A percentile compares a stretch with the other conserved stretches of the same genome.
These are phyloP conservation scores for Acacia confusa DNA, from an alignment of 306 rosid genomes.

Conservation along the genomic window DNA sequence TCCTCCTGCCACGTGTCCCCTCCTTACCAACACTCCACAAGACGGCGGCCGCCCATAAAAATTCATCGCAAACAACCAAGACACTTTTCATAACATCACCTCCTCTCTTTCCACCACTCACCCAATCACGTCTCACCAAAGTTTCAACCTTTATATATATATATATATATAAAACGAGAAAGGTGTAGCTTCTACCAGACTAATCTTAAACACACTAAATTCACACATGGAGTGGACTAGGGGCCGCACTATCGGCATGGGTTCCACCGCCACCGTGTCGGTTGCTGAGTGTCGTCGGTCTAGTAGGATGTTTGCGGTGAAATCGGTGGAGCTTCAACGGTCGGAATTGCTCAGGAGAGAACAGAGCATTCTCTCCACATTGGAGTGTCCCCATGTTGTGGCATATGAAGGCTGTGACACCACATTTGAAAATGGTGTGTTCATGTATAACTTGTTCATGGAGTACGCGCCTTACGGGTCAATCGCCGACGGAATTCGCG, in stretches of 20 bases:
- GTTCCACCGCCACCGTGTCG: slow-evolving; percentile 79
- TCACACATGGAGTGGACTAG: slow-evolving; percentile 68
- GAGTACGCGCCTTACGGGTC: slow-evolving; percentile 76
- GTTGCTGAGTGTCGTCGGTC: slow-evolving; percentile 37
- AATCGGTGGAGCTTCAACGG: slow-evolving; percentile 50
- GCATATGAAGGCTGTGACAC: slow-evolving; percentile 55
- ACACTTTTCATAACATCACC: not conserved
- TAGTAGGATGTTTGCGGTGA: slow-evolving; percentile 56
- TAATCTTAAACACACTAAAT: not conserved
- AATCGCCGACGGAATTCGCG: slow-evolving; percentile 42
- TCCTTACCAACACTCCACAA: slow-evolving; percentile 17
- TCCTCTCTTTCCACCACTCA: slow-evolving; percentile 18
- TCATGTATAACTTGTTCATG: slow-evolving; percentile 62
- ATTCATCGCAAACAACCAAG: slow-evolving; percentile 5
- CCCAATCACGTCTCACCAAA: slow-evolving; percentile 39
- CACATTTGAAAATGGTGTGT: slow-evolving; percentile 58
- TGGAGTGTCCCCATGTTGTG: slow-evolving; percentile 57
- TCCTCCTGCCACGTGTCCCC: slow-evolving; percentile 39
- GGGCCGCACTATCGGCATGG: slow-evolving; percentile 66
- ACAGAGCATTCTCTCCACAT: slow-evolving; percentile 48
- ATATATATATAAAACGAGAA: not conserved
- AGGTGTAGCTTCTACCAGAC: slow-evolving; percentile 18
- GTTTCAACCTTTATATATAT: slow-evolving; percentile 18
- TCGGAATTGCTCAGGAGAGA: slow-evolving; percentile 63
- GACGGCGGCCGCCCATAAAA: slow-evolving; percentile 74